Evolutionary conservation across 129 eudicot genomes (phyloP).

Genomic region (Helichrysum umbraculigerum): DNA sequence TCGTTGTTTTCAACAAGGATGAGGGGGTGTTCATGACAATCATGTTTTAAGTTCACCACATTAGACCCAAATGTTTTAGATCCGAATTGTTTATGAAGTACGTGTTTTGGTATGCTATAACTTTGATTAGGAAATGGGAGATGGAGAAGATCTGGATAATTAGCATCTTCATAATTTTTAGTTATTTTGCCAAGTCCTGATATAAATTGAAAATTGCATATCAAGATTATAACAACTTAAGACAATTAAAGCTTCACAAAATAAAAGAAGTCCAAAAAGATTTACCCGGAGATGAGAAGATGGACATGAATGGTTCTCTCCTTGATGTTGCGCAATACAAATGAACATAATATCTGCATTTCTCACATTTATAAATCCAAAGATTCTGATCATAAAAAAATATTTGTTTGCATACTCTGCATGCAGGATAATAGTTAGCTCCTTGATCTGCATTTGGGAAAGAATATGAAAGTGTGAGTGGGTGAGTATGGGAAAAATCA

Average conservation of each 20-base stretch:
- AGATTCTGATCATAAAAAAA: not conserved
- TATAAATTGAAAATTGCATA: not conserved
- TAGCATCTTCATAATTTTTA: not conserved
- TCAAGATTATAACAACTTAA: no score
- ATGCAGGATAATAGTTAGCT: not conserved
- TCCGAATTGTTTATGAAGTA: not conserved
- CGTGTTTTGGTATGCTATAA: not conserved
- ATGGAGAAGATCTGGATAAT: slow-evolving; percentile 16
- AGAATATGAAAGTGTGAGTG: slow-evolving; percentile 21
- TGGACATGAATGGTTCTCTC: not conserved
- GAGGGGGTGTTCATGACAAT: slow-evolving; percentile 7
- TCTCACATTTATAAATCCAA: slow-evolving; percentile 1
- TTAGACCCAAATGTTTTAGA: not conserved
- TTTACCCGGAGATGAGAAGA: slow-evolving; percentile 4
- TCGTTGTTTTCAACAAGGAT: not conserved
- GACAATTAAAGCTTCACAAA: no score
- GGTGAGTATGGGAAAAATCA: not conserved
- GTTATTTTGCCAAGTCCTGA: not conserved
- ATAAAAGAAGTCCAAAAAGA: no score
- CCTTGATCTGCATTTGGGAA: not conserved
- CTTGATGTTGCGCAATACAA: slow-evolving; percentile 10
- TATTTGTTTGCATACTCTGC: not conserved
- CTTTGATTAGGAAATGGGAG: slow-evolving; percentile 18
- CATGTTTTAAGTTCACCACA: not conserved
- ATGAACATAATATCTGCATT: slow-evolving; percentile 3